Evolutionary conservation across 768 basidiomycete genomes (phyloP).

Genomic region (Trametes sanguinea): DNA sequence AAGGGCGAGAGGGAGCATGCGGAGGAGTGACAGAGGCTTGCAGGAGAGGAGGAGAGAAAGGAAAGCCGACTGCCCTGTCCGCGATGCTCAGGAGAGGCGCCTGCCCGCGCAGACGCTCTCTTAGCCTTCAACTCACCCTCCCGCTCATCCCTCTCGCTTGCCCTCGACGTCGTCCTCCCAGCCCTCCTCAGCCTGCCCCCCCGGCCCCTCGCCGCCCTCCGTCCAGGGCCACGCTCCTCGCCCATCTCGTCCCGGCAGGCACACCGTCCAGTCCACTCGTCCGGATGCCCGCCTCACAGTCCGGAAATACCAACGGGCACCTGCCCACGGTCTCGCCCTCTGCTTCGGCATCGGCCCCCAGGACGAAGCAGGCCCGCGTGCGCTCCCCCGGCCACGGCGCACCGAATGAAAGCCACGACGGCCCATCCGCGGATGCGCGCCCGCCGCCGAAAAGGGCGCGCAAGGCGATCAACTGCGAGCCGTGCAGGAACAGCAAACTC

Average conservation of each 20-base stretch:
- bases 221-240: too few species aligned
- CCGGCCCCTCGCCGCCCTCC: too few species aligned
- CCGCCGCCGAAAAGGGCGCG: constrained; percentile 81
- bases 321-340: constrained; percentile 12
- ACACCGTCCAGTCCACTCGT: background rate
- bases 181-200: too few species aligned
- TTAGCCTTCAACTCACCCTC: constrained; percentile 1
- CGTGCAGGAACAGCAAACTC: constrained; percentile 83
- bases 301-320: constrained; percentile 17
- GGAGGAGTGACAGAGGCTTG: constrained; percentile 19
- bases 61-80: background rate
- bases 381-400: constrained; percentile 16
- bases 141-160: constrained; percentile 13
- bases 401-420: constrained; percentile 9
- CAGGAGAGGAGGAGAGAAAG: background rate
- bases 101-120: constrained; percentile 17
- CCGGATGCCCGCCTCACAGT: constrained; percentile 18
- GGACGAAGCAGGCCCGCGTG: constrained; percentile 18
- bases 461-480: constrained; percentile 89
- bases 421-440: constrained; percentile 13
- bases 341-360: constrained; percentile 12
- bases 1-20: background rate
- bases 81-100: background rate
- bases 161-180: constrained; percentile 12
- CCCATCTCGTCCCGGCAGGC: background rate